Conservation (phyloP, 345 rosid species). For the Excoecaria cochinchinensis region DNA sequence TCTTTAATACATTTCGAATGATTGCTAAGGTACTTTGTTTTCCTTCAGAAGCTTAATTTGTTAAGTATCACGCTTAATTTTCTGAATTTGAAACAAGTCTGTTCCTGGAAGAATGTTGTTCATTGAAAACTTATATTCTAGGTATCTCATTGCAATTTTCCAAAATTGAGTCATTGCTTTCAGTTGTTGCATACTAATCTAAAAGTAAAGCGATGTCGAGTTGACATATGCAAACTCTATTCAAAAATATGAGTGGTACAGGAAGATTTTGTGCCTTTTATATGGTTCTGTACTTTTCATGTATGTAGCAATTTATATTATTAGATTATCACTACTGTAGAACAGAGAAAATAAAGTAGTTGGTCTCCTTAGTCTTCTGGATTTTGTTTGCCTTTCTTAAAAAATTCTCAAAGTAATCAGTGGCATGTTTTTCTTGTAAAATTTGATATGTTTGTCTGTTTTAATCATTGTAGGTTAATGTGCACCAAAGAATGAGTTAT, state of each 20-base stretch:
- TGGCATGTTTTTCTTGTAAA: neutral
- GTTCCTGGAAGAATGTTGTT: neutral
- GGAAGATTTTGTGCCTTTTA: neutral
- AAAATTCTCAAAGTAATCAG: neutral
- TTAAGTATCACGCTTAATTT: neutral
- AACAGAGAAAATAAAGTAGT: neutral
- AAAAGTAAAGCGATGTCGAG: neutral
- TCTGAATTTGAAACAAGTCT: neutral
- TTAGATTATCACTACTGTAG: neutral
- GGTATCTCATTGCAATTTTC: neutral
- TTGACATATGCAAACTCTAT: neutral
- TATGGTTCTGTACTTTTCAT: neutral
- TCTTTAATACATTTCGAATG: slow-evolving; percentile 52
- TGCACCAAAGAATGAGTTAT: neutral
- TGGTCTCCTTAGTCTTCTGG: neutral
- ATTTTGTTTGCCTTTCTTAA: neutral
- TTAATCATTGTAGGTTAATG: neutral
- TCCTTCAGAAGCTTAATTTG: neutral
- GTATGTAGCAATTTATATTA: neutral
- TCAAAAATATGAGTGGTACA: neutral
- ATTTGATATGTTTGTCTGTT: neutral
- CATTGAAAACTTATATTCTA: neutral
- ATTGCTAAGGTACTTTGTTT: neutral
- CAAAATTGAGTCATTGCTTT: neutral
- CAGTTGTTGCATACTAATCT: neutral